A percentile compares a stretch with the other conserved stretches of the same genome.
phyloP scores from a whole-genome alignment of 1,284 basidiomycete genomes.

The Apiotrichum sp. region DNA sequence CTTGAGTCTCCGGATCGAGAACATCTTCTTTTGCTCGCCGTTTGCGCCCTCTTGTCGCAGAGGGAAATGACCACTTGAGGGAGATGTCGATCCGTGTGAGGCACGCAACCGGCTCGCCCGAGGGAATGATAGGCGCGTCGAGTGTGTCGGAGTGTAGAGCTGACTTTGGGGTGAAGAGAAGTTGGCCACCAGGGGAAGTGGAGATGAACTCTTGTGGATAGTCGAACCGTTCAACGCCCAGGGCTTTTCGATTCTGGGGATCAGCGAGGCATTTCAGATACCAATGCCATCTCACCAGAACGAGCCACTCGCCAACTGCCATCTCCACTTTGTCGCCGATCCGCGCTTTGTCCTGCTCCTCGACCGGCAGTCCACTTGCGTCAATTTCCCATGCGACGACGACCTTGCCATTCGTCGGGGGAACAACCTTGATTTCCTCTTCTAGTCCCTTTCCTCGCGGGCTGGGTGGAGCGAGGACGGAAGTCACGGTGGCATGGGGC shows the following conservation, averaged over 20 bases:
- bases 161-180: background rate
- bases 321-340: background rate
- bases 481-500: conserved; percentile 10
- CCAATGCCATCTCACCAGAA: background rate
- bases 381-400: conserved; percentile 3
- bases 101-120: conserved; percentile 1
- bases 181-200: background rate
- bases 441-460: conserved; percentile 17
- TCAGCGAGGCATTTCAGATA: too few species aligned
- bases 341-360: too few species aligned
- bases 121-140: background rate
- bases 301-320: background rate
- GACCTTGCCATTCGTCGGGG: conserved; percentile 20
- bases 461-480: conserved; percentile 9
- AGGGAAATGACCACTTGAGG: conserved; percentile 1
- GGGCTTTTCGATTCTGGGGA: conserved; percentile 2
- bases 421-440: conserved; percentile 17
- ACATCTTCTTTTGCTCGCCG: too few species aligned
- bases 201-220: background rate
- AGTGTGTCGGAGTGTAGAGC: background rate
- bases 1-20: too few species aligned
- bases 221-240: conserved; percentile 1
- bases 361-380: background rate
- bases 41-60: background rate
- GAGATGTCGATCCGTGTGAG: background rate